A percentile compares a stretch with the other conserved stretches of the same genome.
These are phyloP conservation scores for Tolypocladium guangdongense DNA, from an alignment of 2,329 filamentous ascomycete genomes.

Conservation along the genomic window DNA sequence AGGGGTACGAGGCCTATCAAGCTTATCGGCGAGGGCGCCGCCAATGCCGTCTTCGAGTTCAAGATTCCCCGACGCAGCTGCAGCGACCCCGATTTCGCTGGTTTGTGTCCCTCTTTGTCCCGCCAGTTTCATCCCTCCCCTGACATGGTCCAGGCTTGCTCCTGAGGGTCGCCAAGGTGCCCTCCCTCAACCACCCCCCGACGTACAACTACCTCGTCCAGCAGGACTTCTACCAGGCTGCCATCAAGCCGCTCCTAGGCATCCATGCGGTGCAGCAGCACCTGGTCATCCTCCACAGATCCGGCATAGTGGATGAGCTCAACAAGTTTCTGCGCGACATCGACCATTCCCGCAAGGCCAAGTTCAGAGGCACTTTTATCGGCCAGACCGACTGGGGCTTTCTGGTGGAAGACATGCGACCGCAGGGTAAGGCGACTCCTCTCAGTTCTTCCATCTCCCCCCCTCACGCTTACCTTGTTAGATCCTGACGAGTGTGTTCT, in stretches of 20 bases:
- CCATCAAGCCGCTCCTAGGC: constrained; percentile 23
- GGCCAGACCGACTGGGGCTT: constrained; percentile 53
- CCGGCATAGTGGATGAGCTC: constrained; percentile 29
- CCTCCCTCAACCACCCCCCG: constrained; percentile 15
- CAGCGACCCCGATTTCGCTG: constrained; percentile 20
- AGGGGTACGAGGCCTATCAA: constrained; percentile 21
- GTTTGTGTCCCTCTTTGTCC: constrained; percentile 14
- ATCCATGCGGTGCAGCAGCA: constrained; percentile 24
- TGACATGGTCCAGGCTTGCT: constrained; percentile 17
- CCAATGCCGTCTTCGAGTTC: constrained; percentile 64
- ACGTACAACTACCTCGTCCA: constrained; percentile 27
- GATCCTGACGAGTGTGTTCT: constrained; percentile 25
- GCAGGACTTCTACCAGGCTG: constrained; percentile 23
- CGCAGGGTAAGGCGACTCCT: constrained; percentile 14
- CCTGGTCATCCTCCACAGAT: constrained; percentile 23
- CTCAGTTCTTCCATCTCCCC: background rate
- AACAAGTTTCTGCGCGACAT: constrained; percentile 41
- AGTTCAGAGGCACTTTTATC: constrained; percentile 37
- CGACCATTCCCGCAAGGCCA: constrained; percentile 32
- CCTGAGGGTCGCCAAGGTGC: constrained; percentile 28
- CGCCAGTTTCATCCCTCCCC: background rate
- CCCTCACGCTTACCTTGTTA: constrained; percentile 5
- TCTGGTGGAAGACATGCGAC: constrained; percentile 61
- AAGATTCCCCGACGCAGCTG: constrained; percentile 24
- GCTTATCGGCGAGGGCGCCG: constrained; percentile 57